These are phyloP conservation scores for Zoysia pacifica DNA, from an alignment of 176 grass and related monocot species.

Conservation along the genomic window DNA sequence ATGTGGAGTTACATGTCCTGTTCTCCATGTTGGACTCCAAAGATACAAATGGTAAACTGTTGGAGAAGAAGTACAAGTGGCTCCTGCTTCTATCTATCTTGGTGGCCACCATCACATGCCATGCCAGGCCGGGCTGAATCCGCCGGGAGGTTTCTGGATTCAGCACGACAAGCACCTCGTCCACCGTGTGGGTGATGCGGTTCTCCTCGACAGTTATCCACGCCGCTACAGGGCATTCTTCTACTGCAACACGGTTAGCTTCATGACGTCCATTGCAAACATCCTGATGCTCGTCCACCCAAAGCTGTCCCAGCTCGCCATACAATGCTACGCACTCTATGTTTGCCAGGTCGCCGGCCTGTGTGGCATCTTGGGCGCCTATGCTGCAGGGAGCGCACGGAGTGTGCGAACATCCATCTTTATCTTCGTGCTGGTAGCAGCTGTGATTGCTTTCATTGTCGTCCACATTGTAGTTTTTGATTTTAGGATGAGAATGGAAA, in stretches of 20 bases:
- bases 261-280: conserved; percentile 32
- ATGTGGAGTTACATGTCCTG: conserved; percentile 3
- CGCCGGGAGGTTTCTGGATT: background rate
- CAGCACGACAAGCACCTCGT: background rate
- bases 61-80: conserved; percentile 12
- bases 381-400: background rate
- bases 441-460: background rate
- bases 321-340: conserved; percentile 7
- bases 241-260: conserved; percentile 43
- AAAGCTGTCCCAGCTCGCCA: background rate
- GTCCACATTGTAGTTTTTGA: background rate
- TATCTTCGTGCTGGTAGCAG: background rate
- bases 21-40: background rate
- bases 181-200: background rate
- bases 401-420: background rate
- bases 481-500: background rate
- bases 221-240: conserved; percentile 35
- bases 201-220: background rate
- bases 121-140: conserved; percentile 13
- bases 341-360: background rate
- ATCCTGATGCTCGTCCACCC: conserved; percentile 32
- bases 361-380: background rate
- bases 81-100: conserved; percentile 26
- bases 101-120: conserved; percentile 30
- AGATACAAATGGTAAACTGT: too few species aligned